Evolutionary conservation across 2,329 filamentous ascomycete species (phyloP).

Genomic region (Ilyonectria sp.): DNA sequence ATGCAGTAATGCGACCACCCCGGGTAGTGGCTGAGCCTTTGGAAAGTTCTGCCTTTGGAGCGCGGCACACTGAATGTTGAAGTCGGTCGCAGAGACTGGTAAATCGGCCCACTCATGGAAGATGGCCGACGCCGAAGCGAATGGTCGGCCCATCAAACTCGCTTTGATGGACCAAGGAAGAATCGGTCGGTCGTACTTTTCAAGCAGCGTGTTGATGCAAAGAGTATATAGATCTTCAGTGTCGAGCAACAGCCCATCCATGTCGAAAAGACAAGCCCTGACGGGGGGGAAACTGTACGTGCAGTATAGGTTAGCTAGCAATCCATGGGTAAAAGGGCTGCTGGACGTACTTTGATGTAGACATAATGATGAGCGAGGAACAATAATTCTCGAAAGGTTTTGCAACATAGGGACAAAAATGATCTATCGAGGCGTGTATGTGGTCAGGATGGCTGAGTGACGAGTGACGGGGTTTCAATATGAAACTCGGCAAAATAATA

Average conservation of each 20-base stretch:
- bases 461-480: too few relatives aligned
- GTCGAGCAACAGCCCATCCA: conserved; percentile 82
- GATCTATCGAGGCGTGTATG: too few relatives aligned
- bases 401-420: too few relatives aligned
- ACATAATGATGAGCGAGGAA: too few relatives aligned
- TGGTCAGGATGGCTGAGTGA: too few relatives aligned
- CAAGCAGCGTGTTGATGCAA: conserved; percentile 74
- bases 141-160: conserved; percentile 77
- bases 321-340: too few relatives aligned
- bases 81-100: conserved; percentile 69
- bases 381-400: too few relatives aligned
- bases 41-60: conserved; percentile 48
- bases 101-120: conserved; percentile 79
- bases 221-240: conserved; percentile 79
- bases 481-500: too few relatives aligned
- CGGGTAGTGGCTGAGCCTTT: conserved; percentile 72
- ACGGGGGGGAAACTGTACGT: conserved; percentile 54
- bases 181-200: conserved; percentile 72
- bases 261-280: conserved; percentile 80
- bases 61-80: conserved; percentile 48
- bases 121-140: conserved; percentile 63
- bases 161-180: conserved; percentile 77
- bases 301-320: too few relatives aligned
- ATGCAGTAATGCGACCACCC: conserved; percentile 69
- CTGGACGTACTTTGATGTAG: too few relatives aligned